Evolutionary conservation across 257 asterid genomes (phyloP).

Genomic region (Solanum etuberosum): DNA sequence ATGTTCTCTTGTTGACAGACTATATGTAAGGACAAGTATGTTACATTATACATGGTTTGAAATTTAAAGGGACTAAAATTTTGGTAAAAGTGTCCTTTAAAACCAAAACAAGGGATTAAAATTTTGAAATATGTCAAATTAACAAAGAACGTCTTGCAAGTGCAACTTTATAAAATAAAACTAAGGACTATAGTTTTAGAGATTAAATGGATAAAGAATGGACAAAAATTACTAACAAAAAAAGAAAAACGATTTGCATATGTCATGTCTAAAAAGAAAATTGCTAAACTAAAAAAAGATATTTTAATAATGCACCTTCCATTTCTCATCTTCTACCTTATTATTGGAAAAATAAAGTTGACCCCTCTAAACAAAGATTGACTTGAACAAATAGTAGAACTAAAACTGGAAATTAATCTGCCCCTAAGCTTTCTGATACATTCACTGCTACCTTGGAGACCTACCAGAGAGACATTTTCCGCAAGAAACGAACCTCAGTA

Average conservation of each 20-base stretch:
- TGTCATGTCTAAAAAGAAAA: not conserved
- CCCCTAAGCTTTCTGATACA: not conserved
- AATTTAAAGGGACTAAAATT: not conserved
- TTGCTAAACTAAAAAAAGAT: not conserved
- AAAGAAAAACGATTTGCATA: not conserved
- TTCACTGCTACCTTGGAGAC: constrained; percentile 42
- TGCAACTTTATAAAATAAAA: not conserved
- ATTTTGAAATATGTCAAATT: not conserved
- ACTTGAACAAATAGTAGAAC: constrained; percentile 7
- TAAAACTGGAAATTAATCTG: not conserved
- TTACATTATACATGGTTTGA: not conserved
- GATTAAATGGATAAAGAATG: not conserved
- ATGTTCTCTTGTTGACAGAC: not conserved
- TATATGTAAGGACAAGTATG: not conserved
- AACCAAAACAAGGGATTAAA: not conserved
- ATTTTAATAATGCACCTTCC: not conserved
- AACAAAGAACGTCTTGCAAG: not conserved
- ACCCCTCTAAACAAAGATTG: constrained; percentile 11
- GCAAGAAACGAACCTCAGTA: constrained; percentile 62
- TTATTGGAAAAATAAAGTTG: constrained; percentile 25
- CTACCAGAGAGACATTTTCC: constrained; percentile 64
- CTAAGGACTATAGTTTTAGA: not conserved
- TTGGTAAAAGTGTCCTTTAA: not conserved
- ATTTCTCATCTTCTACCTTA: constrained; percentile 21
- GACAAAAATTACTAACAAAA: not conserved